phyloP scores from a whole-genome alignment of 352 stramenopile genomes.

The Phytopythium cucurbitacearum region DNA sequence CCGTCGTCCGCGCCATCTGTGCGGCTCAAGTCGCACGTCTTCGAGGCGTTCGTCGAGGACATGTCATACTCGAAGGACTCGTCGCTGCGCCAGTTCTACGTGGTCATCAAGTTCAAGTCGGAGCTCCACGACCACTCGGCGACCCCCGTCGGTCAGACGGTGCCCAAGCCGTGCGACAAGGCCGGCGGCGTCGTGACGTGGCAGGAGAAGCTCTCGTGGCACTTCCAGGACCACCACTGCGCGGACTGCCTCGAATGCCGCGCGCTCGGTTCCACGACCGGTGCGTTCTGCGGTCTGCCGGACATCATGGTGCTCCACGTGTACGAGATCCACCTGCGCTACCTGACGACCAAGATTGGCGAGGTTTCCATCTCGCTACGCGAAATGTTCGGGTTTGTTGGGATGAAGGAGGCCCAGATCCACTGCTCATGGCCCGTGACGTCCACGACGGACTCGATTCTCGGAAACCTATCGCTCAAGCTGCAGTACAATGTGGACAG shows the following conservation, averaged over 20 bases:
- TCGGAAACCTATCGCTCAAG: constrained; percentile 67
- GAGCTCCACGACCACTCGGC: constrained; percentile 72
- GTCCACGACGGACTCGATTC: constrained; percentile 53
- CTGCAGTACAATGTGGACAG: constrained; percentile 64
- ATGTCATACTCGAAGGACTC: constrained; percentile 76
- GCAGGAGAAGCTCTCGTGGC: constrained; percentile 72
- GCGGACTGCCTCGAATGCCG: constrained; percentile 65
- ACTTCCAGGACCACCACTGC: constrained; percentile 77
- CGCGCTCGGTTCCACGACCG: constrained; percentile 45
- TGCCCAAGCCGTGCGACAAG: constrained; percentile 59
- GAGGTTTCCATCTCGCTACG: constrained; percentile 69
- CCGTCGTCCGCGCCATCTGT: constrained; percentile 12
- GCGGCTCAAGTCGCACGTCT: constrained; percentile 53
- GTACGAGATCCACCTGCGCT: constrained; percentile 80
- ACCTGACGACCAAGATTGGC: constrained; percentile 82
- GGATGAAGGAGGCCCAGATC: constrained; percentile 57
- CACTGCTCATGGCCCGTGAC: constrained; percentile 70
- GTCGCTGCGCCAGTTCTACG: constrained; percentile 76
- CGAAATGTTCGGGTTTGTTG: constrained; percentile 68
- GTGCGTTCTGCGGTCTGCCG: constrained; percentile 65
- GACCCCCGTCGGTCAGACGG: constrained; percentile 71
- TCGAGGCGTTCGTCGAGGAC: constrained; percentile 63
- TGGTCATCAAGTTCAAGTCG: constrained; percentile 84
- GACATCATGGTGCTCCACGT: constrained; percentile 82
- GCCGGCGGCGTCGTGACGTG: constrained; percentile 54